Evolutionary conservation across 2,329 filamentous ascomycete species (phyloP).

Genomic region (Pseudophaeomoniella oleicola): DNA sequence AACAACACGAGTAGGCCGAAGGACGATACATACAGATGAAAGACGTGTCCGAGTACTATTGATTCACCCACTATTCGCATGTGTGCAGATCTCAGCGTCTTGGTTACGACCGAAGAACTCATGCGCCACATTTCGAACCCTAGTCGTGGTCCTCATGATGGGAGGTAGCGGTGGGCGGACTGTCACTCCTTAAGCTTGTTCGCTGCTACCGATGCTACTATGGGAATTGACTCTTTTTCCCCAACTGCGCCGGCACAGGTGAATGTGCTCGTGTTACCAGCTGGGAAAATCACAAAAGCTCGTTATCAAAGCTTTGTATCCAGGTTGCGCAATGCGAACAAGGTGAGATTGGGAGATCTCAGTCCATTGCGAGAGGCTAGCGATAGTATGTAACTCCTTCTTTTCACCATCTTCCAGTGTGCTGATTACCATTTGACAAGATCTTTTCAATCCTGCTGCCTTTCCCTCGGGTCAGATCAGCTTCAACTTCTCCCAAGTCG

Average conservation of each 20-base stretch:
- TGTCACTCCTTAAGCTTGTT: slow-evolving; percentile 49
- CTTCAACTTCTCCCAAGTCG: slow-evolving; percentile 62
- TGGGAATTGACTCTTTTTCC: slow-evolving; percentile 79
- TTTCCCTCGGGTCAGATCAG: slow-evolving; percentile 77
- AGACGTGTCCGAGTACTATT: too few relatives aligned
- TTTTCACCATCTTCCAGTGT: slow-evolving; percentile 4
- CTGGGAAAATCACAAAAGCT: slow-evolving; percentile 71
- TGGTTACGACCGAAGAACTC: too few relatives aligned
- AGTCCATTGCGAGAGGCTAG: slow-evolving; percentile 72
- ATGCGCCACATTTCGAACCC: too few relatives aligned
- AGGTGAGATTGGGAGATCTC: slow-evolving; percentile 73
- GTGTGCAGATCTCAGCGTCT: too few relatives aligned
- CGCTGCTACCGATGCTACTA: slow-evolving; percentile 29
- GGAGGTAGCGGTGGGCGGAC: slow-evolving; percentile 17
- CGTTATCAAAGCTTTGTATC: slow-evolving; percentile 68
- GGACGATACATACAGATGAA: too few relatives aligned
- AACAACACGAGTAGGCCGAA: too few relatives aligned
- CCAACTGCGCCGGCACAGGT: slow-evolving; percentile 85
- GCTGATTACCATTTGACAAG: slow-evolving; percentile 32
- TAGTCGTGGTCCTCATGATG: background rate
- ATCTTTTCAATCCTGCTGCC: slow-evolving; percentile 83
- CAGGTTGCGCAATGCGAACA: slow-evolving; percentile 62
- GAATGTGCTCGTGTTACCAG: slow-evolving; percentile 70
- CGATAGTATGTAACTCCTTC: slow-evolving; percentile 51
- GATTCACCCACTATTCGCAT: too few relatives aligned